Evolutionary conservation across 441 rosid species (phyloP).

Genomic region (Eutrema salsugineum): DNA sequence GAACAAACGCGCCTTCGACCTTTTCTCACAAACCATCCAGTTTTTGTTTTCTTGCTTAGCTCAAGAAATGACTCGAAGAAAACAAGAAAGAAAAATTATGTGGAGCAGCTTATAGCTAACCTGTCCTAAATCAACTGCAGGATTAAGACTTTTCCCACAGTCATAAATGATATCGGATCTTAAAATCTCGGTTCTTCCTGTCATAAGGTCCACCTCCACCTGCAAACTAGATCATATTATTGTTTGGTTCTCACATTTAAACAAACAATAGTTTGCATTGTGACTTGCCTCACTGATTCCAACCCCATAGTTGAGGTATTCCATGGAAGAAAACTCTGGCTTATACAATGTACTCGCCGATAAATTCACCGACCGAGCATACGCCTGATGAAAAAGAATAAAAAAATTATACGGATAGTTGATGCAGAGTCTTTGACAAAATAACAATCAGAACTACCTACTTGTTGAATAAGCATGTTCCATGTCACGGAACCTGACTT

Average conservation of each 20-base stretch:
- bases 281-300: conserved; percentile 81
- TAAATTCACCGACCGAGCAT: conserved; percentile 45
- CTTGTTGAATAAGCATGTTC: conserved; percentile 68
- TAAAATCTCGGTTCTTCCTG: conserved; percentile 70
- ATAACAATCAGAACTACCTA: conserved; percentile 18
- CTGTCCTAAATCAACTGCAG: conserved; percentile 98
- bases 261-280: not conserved
- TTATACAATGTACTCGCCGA: conserved; percentile 46
- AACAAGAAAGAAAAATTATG: not conserved
- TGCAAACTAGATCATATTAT: conserved; percentile 14
- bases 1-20: conserved; percentile 93
- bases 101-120: conserved; percentile 31
- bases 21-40: conserved; percentile 33
- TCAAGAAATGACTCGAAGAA: not conserved
- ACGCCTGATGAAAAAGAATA: conserved; percentile 44
- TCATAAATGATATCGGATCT: conserved; percentile 76
- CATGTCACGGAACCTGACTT: conserved; percentile 51
- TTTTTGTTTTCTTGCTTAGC: not conserved
- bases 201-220: conserved; percentile 84
- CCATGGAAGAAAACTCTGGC: conserved; percentile 44
- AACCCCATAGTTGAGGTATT: conserved; percentile 72
- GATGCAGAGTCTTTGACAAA: not conserved
- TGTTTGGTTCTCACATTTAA: not conserved
- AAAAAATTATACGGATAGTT: not conserved
- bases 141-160: conserved; percentile 91